Conservation (phyloP, 2,329 filamentous ascomycete genomes). For the Calonectria montana region DNA sequence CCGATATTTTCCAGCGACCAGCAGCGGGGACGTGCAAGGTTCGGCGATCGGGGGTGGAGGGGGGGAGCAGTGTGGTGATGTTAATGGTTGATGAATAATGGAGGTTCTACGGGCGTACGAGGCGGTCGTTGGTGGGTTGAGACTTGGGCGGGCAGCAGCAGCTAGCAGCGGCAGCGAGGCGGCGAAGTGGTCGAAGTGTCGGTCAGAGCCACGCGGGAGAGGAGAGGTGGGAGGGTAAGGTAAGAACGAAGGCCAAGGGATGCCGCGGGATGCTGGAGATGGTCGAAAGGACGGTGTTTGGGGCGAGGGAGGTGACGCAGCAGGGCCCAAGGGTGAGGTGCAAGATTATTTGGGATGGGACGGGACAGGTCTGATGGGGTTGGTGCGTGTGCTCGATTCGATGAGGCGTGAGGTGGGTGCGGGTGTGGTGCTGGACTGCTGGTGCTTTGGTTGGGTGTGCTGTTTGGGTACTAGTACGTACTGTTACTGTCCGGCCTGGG, state of each 20-base stretch:
- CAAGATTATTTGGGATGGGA: slow-evolving; percentile 38
- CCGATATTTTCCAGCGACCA: slow-evolving; percentile 2
- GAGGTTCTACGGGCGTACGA: slow-evolving; percentile 17
- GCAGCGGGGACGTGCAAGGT: neutral
- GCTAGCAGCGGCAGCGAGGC: slow-evolving; percentile 10
- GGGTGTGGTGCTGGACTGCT: slow-evolving; percentile 20
- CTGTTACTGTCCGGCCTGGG: neutral
- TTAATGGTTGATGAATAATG: slow-evolving; percentile 22
- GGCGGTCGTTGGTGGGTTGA: slow-evolving; percentile 23
- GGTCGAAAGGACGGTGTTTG: slow-evolving; percentile 26
- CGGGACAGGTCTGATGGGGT: slow-evolving; percentile 38
- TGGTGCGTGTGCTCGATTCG: slow-evolving; percentile 28
- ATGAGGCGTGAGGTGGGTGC: slow-evolving; percentile 23
- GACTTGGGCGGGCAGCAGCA: slow-evolving; percentile 21
- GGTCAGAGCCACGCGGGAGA: slow-evolving; percentile 17
- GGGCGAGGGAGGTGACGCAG: slow-evolving; percentile 37
- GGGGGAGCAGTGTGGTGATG: slow-evolving; percentile 4
- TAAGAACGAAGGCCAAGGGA: slow-evolving; percentile 20
- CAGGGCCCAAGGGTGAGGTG: slow-evolving; percentile 35
- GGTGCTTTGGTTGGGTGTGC: slow-evolving; percentile 24
- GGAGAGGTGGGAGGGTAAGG: slow-evolving; percentile 2
- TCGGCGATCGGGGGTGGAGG: slow-evolving; percentile 15
- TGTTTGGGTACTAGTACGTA: slow-evolving; percentile 14
- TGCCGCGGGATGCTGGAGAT: slow-evolving; percentile 25
- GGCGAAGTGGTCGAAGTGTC: slow-evolving; percentile 18